Conservation (phyloP, 352 stramenopile genomes). For the Phytopythium ostracodes region DNA sequence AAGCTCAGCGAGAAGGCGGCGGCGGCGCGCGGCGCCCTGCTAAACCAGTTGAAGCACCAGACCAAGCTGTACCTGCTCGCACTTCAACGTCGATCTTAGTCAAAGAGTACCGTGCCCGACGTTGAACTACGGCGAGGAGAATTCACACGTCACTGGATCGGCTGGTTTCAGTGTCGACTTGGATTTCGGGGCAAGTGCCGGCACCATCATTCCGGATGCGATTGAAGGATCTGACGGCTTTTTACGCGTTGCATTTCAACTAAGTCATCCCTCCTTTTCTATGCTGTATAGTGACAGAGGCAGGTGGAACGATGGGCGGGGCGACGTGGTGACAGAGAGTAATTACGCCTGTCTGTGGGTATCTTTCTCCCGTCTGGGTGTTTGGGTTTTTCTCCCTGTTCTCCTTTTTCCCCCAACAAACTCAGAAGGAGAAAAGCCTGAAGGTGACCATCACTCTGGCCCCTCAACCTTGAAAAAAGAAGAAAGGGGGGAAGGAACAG, state of each 20-base stretch:
- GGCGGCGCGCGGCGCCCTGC: constrained; percentile 37
- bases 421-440: too few relatives aligned
- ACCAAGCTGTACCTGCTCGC: constrained; percentile 77
- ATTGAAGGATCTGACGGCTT: neutral
- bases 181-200: neutral
- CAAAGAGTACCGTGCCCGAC: neutral
- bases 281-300: neutral
- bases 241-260: neutral
- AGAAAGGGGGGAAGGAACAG: constrained; percentile 14
- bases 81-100: constrained; percentile 28
- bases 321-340: neutral
- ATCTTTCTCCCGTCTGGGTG: neutral
- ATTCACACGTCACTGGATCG: neutral
- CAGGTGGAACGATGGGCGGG: too few relatives aligned
- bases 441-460: too few relatives aligned
- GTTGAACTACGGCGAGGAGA: neutral
- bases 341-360: neutral
- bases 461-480: neutral
- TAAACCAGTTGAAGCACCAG: constrained; percentile 77
- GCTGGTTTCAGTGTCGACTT: neutral
- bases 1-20: constrained; percentile 34
- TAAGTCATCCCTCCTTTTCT: constrained; percentile 3
- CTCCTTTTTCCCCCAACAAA: too few relatives aligned
- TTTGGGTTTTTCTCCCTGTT: neutral
- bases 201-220: neutral